Base-by-base conservation (phyloP, 768 basidiomycete genomes). In the Scleroderma citrinum region DNA sequence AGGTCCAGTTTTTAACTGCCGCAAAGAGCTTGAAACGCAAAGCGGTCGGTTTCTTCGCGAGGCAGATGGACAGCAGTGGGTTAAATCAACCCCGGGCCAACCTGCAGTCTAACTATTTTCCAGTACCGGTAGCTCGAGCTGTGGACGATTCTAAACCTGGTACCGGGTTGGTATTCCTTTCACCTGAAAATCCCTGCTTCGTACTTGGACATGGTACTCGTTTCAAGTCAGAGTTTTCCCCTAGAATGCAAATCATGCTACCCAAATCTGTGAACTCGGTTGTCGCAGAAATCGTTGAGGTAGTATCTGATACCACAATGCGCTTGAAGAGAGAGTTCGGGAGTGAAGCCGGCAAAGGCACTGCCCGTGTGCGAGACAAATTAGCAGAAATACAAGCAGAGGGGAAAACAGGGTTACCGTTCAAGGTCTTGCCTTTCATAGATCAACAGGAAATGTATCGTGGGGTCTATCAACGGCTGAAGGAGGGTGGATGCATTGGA, bases 401-500 rank as follows among this genome's bases (percentile, higher is more conserved):
- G 39, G 82, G 83, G 10, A 57, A 72, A 32, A 64, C 61, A 21
- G 93, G 94, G 0, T 53, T 95, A 41, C 72, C 82, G 14, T 97
- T 83, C 76, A 92, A 93, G 69, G 74, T 72, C 34, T 68, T 98
- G 49, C 92, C 94, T 1, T 85, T 85, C 62, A 82, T 99, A 53
- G 89, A 99, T 70, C 96, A 98, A 63, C 81, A 87, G 53, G 82
- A 90, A 46, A 97, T 96, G 85, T 99, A 98, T 67, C 81, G 85
- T 16, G 77, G 90, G 51, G 96, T 98, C 5, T 99, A 96, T 66
- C 76, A 91, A 61, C 79, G 81, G 48, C 71, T 98, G 48, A 88
- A 81, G 49, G 80, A 86, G 49, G 91, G 91, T 8, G 92, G 92
- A 13, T 83, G 85, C 55, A 94, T 99, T 53, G 94, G 96, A 40